Evolutionary conservation across 2,329 filamentous ascomycete species (phyloP).

Genomic region (Whalleya microplaca): DNA sequence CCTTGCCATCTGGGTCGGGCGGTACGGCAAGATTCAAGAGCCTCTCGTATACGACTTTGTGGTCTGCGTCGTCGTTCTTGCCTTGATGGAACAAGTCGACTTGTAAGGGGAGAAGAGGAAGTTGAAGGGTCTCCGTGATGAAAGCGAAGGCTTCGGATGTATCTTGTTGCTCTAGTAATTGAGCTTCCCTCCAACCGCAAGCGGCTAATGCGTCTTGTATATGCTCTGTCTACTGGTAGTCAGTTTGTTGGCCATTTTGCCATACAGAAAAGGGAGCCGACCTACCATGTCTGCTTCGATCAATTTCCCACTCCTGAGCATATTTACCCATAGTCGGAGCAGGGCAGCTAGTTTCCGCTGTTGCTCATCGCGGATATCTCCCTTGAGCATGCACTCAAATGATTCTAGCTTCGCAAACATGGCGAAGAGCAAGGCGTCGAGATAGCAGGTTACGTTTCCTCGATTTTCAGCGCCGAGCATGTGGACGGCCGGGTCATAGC

Average conservation of each 20-base stretch:
- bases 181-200: conserved; percentile 88
- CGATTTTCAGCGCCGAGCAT: conserved; percentile 88
- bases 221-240: conserved; percentile 67
- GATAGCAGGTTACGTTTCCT: conserved; percentile 86
- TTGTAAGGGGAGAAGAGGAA: conserved; percentile 86
- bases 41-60: conserved; percentile 92
- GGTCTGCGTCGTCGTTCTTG: conserved; percentile 82
- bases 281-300: conserved; percentile 83
- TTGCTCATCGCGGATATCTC: conserved; percentile 72
- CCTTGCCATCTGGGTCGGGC: conserved; percentile 68
- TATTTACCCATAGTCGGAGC: conserved; percentile 89
- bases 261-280: conserved; percentile 6
- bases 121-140: conserved; percentile 84
- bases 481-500: conserved; percentile 71
- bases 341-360: conserved; percentile 76
- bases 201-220: conserved; percentile 81
- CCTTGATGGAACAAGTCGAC: conserved; percentile 95
- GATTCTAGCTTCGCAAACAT: conserved; percentile 92
- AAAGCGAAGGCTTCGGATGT: conserved; percentile 95
- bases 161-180: conserved; percentile 82
- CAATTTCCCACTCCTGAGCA: conserved; percentile 81
- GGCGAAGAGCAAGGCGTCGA: conserved; percentile 88
- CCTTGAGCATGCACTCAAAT: conserved; percentile 91
- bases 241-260: conserved; percentile 23
- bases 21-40: conserved; percentile 91